Evolutionary conservation across 2,329 filamentous ascomycete genomes (phyloP).

Genomic region (Colletotrichum sp.): DNA sequence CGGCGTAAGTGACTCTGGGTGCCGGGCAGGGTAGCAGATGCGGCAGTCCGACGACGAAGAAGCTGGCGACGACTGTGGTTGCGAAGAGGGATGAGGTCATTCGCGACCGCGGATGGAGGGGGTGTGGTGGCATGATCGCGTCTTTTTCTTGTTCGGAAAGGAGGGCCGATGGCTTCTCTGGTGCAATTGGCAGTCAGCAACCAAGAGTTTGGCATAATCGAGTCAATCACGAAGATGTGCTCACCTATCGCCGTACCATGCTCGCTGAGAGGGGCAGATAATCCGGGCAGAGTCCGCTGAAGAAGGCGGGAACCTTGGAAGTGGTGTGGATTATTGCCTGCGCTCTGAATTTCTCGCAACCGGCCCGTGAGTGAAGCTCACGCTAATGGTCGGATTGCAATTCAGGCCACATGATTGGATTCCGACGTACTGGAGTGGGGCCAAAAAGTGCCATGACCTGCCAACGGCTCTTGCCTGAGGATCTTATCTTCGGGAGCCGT

Average conservation of each 20-base stretch:
- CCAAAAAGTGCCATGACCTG: not conserved
- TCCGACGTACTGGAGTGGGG: not conserved
- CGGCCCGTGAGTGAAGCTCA: not conserved
- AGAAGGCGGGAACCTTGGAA: not conserved
- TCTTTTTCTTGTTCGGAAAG: conserved; percentile 4
- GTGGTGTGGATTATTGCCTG: not conserved
- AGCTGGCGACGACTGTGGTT: conserved; percentile 86
- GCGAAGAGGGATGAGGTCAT: conserved; percentile 95
- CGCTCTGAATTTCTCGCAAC: conserved; percentile 3
- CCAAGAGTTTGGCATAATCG: no score
- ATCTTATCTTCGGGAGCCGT: not conserved
- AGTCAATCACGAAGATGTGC: not conserved
- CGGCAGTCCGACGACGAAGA: conserved; percentile 89
- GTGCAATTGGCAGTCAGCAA: conserved; percentile 11
- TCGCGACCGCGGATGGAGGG: conserved; percentile 87
- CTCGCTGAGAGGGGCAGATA: conserved; percentile 2
- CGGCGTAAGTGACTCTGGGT: conserved; percentile 75
- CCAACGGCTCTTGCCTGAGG: not conserved
- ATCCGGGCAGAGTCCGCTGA: not conserved
- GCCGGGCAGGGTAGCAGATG: conserved; percentile 92
- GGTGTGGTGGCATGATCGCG: conserved; percentile 75
- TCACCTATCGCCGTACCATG: conserved; percentile 21
- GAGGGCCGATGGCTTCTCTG: not conserved
- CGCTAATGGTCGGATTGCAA: not conserved
- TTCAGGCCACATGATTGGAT: conserved; percentile 8